Evolutionary conservation across 768 basidiomycete species (phyloP).

Genomic region (Macrolepiota dolichaula): DNA sequence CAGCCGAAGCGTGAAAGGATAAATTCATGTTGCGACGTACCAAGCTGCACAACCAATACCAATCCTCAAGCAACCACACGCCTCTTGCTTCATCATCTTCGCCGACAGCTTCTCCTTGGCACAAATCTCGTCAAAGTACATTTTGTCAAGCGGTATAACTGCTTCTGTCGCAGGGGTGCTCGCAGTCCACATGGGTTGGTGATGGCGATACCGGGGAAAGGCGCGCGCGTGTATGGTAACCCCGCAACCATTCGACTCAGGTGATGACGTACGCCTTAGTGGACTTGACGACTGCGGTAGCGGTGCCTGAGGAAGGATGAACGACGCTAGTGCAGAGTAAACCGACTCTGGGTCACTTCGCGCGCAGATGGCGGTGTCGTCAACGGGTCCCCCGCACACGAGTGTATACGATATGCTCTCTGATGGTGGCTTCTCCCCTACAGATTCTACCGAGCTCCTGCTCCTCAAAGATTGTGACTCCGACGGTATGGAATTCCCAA

Average conservation of each 20-base stretch:
- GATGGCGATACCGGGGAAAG: constrained; percentile 19
- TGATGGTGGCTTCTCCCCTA: constrained; percentile 10
- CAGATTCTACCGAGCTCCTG: constrained; percentile 7
- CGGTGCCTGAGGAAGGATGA: constrained; percentile 33
- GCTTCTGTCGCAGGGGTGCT: constrained; percentile 47
- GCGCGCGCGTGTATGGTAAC: constrained; percentile 56
- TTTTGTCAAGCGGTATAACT: constrained; percentile 42
- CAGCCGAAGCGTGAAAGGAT: neutral
- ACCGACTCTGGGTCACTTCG: constrained; percentile 7
- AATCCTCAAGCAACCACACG: constrained; percentile 4
- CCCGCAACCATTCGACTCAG: constrained; percentile 56
- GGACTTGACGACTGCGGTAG: constrained; percentile 23
- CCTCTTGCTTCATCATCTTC: constrained; percentile 6
- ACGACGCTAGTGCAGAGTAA: constrained; percentile 19
- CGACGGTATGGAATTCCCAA: constrained; percentile 11
- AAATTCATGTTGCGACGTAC: constrained; percentile 17
- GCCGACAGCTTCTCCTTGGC: constrained; percentile 9
- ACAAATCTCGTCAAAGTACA: constrained; percentile 11
- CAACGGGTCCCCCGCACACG: constrained; percentile 24
- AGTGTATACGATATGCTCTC: constrained; percentile 26
- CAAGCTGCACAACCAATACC: constrained; percentile 19
- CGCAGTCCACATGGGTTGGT: constrained; percentile 51
- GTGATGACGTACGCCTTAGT: constrained; percentile 9
- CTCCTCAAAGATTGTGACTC: constrained; percentile 15
- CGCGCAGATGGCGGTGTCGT: neutral